Evolutionary conservation across 371 early-diverging fungal genomes (phyloP).

Genomic region (Funneliformis caledonium): DNA sequence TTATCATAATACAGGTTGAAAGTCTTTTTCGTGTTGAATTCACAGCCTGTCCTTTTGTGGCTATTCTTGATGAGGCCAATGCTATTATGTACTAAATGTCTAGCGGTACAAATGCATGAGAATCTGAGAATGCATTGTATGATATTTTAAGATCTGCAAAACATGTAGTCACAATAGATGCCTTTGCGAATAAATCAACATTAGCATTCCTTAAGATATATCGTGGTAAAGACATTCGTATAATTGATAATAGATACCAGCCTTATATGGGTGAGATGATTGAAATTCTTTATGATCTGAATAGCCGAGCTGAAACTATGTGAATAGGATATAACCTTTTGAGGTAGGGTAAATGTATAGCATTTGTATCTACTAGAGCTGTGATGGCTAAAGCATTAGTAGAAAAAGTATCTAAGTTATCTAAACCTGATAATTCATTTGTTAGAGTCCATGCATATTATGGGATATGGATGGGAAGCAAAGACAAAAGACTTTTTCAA

Average conservation of each 20-base stretch:
- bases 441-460: neutral
- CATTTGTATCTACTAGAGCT: conserved; percentile 34
- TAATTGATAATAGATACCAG: too few species aligned
- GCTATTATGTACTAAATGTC: too few species aligned
- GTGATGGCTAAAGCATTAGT: conserved; percentile 37
- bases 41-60: too few species aligned
- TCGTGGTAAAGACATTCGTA: conserved; percentile 26
- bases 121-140: too few species aligned
- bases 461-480: conserved; percentile 21
- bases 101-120: too few species aligned
- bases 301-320: conserved; percentile 28
- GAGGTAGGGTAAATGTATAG: conserved; percentile 11
- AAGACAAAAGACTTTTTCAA: conserved; percentile 4
- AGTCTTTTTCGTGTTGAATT: too few species aligned
- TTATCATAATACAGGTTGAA: conserved; percentile 31
- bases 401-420: too few species aligned
- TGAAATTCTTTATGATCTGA: conserved; percentile 19
- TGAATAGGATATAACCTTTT: conserved; percentile 26
- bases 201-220: conserved; percentile 21
- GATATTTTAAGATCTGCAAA: too few species aligned
- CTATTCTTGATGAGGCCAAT: too few species aligned
- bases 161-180: too few species aligned
- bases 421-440: too few species aligned
- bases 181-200: conserved; percentile 18
- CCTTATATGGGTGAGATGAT: too few species aligned